A percentile compares a stretch with the other conserved stretches of the same genome.
Conservation (phyloP, 169 alveolate genomes). For the Plasmodium vivax region DNA sequence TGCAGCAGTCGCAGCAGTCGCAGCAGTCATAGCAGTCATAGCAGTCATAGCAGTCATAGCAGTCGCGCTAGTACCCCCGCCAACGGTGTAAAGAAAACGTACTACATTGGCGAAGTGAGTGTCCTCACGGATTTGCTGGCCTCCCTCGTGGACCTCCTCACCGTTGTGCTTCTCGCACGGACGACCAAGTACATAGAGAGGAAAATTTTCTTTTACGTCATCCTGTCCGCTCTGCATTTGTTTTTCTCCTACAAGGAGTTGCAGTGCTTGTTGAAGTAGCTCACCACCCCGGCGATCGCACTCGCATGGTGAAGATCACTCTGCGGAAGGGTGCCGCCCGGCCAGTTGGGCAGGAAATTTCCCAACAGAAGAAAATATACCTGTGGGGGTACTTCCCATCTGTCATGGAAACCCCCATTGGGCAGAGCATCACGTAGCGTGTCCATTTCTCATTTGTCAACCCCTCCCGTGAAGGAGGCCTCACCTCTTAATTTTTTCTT, state of each 20-base stretch:
- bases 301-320: neutral
- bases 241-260: conserved; percentile 64
- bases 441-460: neutral
- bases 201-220: conserved; percentile 30
- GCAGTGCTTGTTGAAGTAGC: conserved; percentile 20
- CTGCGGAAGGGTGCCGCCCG: neutral
- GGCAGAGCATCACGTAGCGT: neutral
- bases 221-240: conserved; percentile 42
- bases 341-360: neutral
- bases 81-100: neutral
- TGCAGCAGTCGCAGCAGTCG: neutral
- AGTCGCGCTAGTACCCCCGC: neutral
- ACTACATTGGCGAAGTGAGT: conserved; percentile 50
- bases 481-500: neutral
- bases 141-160: conserved; percentile 42
- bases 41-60: no score
- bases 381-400: neutral
- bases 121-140: conserved; percentile 23
- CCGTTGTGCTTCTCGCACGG: conserved; percentile 15
- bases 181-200: conserved; percentile 36
- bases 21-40: neutral
- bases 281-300: neutral
- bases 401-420: neutral
- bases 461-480: neutral
- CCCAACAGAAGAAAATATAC: neutral